Evolutionary conservation across 2,329 filamentous ascomycete genomes (phyloP).

Genomic region (Clonostachys sp.): DNA sequence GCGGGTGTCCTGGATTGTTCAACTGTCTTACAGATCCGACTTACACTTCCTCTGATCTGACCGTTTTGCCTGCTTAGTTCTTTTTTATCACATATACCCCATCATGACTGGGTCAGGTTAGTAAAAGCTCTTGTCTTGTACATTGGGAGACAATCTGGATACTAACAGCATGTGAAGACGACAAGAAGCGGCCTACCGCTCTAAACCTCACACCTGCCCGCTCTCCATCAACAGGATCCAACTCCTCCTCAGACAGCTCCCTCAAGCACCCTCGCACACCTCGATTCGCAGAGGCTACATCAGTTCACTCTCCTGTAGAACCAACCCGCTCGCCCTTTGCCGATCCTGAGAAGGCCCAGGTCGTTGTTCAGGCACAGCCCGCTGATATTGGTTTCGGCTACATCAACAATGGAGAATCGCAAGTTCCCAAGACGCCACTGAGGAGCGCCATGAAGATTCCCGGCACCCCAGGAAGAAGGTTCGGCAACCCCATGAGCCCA

Average conservation of each 20-base stretch:
- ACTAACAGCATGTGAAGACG: slow-evolving; percentile 30
- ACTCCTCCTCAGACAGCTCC: slow-evolving; percentile 47
- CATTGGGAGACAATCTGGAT: background rate
- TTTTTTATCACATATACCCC: slow-evolving; percentile 9
- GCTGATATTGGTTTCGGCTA: slow-evolving; percentile 93
- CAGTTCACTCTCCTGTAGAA: slow-evolving; percentile 73
- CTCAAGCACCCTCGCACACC: slow-evolving; percentile 66
- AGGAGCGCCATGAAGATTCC: slow-evolving; percentile 90
- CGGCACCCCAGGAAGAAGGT: slow-evolving; percentile 68
- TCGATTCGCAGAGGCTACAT: slow-evolving; percentile 77
- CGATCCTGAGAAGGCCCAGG: slow-evolving; percentile 50
- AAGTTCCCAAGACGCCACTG: slow-evolving; percentile 67
- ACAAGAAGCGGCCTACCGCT: slow-evolving; percentile 52
- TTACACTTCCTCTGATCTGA: background rate
- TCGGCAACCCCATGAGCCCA: slow-evolving; percentile 79
- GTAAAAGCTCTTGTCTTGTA: slow-evolving; percentile 4
- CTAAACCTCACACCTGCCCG: slow-evolving; percentile 47
- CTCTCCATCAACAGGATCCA: slow-evolving; percentile 43
- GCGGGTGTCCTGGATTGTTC: no score
- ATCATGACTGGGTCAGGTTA: slow-evolving; percentile 35
- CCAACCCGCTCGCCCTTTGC: slow-evolving; percentile 50
- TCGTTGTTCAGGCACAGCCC: slow-evolving; percentile 59
- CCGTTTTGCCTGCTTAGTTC: slow-evolving; percentile 4
- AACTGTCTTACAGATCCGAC: background rate
- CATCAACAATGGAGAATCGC: slow-evolving; percentile 58